Evolutionary conservation across 2,329 filamentous ascomycete genomes (phyloP), one percentile per base, ranked within the genome.

Genomic region (Colletotrichum tropicale): DNA sequence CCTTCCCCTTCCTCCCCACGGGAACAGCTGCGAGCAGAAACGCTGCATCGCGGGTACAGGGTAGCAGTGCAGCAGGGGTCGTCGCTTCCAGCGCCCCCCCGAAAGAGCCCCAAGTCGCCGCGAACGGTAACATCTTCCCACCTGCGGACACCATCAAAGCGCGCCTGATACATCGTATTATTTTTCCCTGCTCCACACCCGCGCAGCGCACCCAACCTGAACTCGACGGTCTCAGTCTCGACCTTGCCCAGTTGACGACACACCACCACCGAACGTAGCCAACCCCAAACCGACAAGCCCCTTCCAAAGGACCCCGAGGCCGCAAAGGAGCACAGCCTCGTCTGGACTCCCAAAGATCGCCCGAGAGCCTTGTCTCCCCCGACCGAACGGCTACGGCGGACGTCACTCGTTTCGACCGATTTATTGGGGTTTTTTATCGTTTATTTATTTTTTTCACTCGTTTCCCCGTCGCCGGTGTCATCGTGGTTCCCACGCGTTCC

Each of bases 111-210:
- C 64, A 55, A 48, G 48, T 58, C 55, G 62, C 62, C 73, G 73
- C 73, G 62, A 75, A 75, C 62, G 69, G 73, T 75, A 72, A 58
- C 70, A 73, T 73, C 73, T 48, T 76, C 70, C 74, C 74, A 74
- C 65, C 66, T 60, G 52, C 55, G 55, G 52, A 38, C 32, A 58
- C 34, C 34, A 68, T 75, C 64, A 65, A 73, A 73, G 73, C 73
- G 58, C 70, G 73, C 73, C 73, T 75, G 73, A 73, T 73, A 75
- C 70, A 73, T 69, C 74, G 64, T 73, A 73, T 73, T 69, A 36
- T 73, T 75, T 73, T 75, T 67, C 32, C 13, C 56, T 73, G 70
- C 74, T 69, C 74, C 74, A 76, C 74, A 73, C 70, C 70, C 28
- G 24, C 56, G 36, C 68, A 34, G 43, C 70, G 70, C 70, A 68